Base-by-base conservation (phyloP, 768 basidiomycete species). In the Suillus weaverae region DNA sequence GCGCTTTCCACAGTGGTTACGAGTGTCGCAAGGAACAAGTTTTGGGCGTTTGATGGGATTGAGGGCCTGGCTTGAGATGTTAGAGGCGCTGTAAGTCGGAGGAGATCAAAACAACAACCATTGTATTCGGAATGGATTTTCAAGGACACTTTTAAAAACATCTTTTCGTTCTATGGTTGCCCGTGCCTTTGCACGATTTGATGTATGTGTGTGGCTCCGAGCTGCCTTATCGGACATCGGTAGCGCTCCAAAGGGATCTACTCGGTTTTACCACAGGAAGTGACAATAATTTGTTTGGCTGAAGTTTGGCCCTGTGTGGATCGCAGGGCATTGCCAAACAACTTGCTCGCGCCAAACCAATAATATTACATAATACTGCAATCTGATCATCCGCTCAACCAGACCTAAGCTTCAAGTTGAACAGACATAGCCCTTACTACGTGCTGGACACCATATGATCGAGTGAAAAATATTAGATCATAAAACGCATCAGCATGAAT, bases 61-160 rank as follows among this genome's bases (percentile, higher is more conserved):
- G 33, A n/a, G 1, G 91, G 90, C 90, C 90, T 92, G 67, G 26
- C 8, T 20, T 30, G 39, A 41, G 30, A 33, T 51, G 62, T 71
- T 60, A 62, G 50, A 44, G 14, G 38, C 9, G 18, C 26, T 54
- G 32, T 35, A 44, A 30, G 33, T 43, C 30, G 65, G 59, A 22
- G 39, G 38, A 66, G 69, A 66, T 57, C 51, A 64, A 38, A 50
- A 35, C 20, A 50, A 35, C 20, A 33, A 54, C 92, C 92, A 94
- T 72, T 77, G 73, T 18, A 93, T 79, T 13, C 57, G 57, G 30
- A 59, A 59, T 41, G 57, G 57, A 41, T 59, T 59, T 20, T 59
- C 57, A 30, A 83, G 82, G 0, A 89, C 88, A 64, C 85, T 83
- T 68, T 86, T 92, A 78, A 86, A 92, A 88, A 85, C 38, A 1